Conservation (phyloP, 1,284 basidiomycete genomes). For the Trametes polyzona region DNA sequence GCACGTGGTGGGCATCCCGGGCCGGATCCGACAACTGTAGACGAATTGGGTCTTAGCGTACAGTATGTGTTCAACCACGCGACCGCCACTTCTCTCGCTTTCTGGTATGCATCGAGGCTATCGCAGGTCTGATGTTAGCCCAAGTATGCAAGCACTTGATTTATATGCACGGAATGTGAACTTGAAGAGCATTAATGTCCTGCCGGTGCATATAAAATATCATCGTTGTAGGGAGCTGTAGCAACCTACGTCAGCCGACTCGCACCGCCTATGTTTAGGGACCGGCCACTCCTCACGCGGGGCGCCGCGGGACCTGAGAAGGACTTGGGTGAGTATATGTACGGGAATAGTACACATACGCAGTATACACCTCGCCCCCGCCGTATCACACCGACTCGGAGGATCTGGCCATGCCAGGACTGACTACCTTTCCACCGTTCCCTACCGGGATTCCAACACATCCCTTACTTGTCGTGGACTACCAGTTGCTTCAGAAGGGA, state of each 20-base stretch:
- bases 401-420: slow-evolving; percentile 21
- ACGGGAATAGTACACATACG: background rate
- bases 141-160: too few relatives aligned
- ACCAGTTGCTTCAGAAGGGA: slow-evolving; percentile 30
- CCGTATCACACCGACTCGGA: background rate
- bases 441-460: slow-evolving; percentile 41
- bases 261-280: background rate
- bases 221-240: background rate
- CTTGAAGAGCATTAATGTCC: too few relatives aligned
- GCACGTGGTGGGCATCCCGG: too few relatives aligned
- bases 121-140: too few relatives aligned
- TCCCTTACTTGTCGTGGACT: slow-evolving; percentile 42
- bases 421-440: slow-evolving; percentile 33
- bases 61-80: too few relatives aligned
- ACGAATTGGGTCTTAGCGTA: too few relatives aligned
- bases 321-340: background rate
- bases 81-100: too few relatives aligned
- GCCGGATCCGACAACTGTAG: too few relatives aligned
- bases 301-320: background rate
- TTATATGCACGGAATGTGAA: too few relatives aligned
- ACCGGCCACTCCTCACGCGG: background rate
- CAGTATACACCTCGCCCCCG: background rate
- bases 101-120: too few relatives aligned
- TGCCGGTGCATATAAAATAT: too few relatives aligned
- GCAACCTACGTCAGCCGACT: background rate